Evolutionary conservation across 2,329 filamentous ascomycete genomes (phyloP).

Genomic region (Fusarium bulbicola): DNA sequence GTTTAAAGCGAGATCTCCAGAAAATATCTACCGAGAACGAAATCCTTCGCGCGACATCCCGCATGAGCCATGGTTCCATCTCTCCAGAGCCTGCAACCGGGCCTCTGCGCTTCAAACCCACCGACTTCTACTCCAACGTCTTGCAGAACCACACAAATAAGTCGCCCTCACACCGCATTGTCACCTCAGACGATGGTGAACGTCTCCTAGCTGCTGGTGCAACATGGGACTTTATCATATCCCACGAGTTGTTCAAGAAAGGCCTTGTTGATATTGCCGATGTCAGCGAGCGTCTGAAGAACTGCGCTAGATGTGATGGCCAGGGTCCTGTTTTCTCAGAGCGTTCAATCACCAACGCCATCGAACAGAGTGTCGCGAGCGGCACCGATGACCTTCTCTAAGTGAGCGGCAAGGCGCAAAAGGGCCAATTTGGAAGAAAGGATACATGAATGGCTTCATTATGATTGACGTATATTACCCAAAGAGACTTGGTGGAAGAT

Average conservation of each 20-base stretch:
- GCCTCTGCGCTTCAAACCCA: constrained; percentile 76
- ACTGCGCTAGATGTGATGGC: constrained; percentile 81
- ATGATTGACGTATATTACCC: constrained; percentile 41
- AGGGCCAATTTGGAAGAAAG: constrained; percentile 3
- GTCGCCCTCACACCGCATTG: constrained; percentile 73
- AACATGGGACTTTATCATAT: constrained; percentile 90
- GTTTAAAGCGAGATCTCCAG: constrained; percentile 83
- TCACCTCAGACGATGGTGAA: constrained; percentile 72
- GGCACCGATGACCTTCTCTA: constrained; percentile 78
- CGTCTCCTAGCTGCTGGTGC: constrained; percentile 77
- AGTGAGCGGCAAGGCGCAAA: constrained; percentile 14
- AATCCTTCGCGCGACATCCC: constrained; percentile 83
- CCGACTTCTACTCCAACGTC: constrained; percentile 74
- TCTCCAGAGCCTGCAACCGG: constrained; percentile 66
- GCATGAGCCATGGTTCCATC: constrained; percentile 50
- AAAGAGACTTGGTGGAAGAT: constrained; percentile 30
- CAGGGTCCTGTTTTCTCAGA: constrained; percentile 90
- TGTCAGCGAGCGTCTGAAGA: constrained; percentile 82
- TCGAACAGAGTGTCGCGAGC: constrained; percentile 79
- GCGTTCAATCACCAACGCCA: constrained; percentile 74
- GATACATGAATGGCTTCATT: constrained; percentile 22
- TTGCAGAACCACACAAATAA: constrained; percentile 70
- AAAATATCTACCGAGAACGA: constrained; percentile 91
- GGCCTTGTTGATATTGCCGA: constrained; percentile 83
- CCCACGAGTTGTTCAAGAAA: constrained; percentile 77